A percentile compares a stretch with the other conserved stretches of the same genome.
These are phyloP conservation scores for Kodamaea sp. DNA, from an alignment of 1,139 yeast genomes.

Conservation along the genomic window DNA sequence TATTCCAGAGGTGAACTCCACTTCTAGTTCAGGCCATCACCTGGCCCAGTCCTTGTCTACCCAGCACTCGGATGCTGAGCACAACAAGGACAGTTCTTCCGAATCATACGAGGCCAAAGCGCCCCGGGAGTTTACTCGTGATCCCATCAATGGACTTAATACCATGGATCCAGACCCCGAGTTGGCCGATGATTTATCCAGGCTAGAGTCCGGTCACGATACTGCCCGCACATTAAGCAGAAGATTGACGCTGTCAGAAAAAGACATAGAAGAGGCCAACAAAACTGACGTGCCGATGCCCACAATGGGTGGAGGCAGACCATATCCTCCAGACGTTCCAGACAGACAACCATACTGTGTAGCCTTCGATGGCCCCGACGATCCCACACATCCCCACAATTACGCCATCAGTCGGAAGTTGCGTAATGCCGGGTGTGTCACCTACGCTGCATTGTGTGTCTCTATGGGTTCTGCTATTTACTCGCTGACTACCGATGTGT, in stretches of 20 bases:
- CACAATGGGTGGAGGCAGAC: slow-evolving; percentile 58
- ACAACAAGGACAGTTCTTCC: no score
- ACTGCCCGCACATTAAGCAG: slow-evolving; percentile 29
- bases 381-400: slow-evolving; percentile 64
- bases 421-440: slow-evolving; percentile 10
- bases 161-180: slow-evolving; percentile 8
- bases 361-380: slow-evolving; percentile 59
- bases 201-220: slow-evolving; percentile 27
- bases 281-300: slow-evolving; percentile 34
- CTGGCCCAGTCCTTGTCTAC: no score
- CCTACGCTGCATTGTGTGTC: slow-evolving; percentile 37
- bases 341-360: slow-evolving; percentile 54
- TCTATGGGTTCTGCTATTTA: slow-evolving; percentile 69
- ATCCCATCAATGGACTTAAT: no score
- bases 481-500: slow-evolving; percentile 47
- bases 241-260: slow-evolving; percentile 28
- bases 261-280: slow-evolving; percentile 28
- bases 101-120: no score
- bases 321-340: slow-evolving; percentile 54
- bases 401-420: slow-evolving; percentile 50
- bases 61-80: no score
- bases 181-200: slow-evolving; percentile 26
- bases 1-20: no score
- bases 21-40: no score
- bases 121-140: no score